These are phyloP conservation scores for Coemansia sp. DNA, from an alignment of 192 early-diverging fungal genomes.

Conservation along the genomic window DNA sequence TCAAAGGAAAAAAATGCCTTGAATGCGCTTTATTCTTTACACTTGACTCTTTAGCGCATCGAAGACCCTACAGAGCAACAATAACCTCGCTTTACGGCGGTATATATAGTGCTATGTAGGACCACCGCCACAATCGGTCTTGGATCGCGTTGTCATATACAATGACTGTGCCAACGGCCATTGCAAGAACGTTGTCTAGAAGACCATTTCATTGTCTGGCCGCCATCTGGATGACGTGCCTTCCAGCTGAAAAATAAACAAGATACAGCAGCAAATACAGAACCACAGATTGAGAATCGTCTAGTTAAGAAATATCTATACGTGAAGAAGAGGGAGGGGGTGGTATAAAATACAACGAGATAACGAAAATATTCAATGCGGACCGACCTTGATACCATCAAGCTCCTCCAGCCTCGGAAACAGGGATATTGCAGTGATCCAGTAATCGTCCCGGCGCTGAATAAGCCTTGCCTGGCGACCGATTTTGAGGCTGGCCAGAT, in stretches of 20 bases:
- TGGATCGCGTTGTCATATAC: too few relatives aligned
- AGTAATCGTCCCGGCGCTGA: constrained; percentile 41
- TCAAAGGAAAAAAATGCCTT: too few relatives aligned
- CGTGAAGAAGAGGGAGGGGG: neutral
- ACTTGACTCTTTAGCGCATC: too few relatives aligned
- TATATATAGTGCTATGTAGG: too few relatives aligned
- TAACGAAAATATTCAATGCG: constrained; percentile 15
- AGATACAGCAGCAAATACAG: neutral
- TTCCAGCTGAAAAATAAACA: neutral
- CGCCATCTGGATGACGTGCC: too few relatives aligned
- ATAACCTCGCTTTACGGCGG: too few relatives aligned
- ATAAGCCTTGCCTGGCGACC: constrained; percentile 17
- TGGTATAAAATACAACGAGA: neutral
- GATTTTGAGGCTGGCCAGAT: constrained; percentile 26
- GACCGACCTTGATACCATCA: constrained; percentile 40
- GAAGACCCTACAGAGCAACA: too few relatives aligned
- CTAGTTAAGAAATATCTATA: neutral
- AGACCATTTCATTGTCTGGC: too few relatives aligned
- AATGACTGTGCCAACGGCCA: too few relatives aligned
- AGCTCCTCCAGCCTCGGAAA: constrained; percentile 47
- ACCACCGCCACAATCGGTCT: too few relatives aligned
- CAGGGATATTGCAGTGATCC: constrained; percentile 19
- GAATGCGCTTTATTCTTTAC: too few relatives aligned
- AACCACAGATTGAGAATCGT: neutral
- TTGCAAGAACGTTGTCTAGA: too few relatives aligned